Evolutionary conservation across 169 alveolate genomes (phyloP).

Genomic region (Plasmodium vivax): DNA sequence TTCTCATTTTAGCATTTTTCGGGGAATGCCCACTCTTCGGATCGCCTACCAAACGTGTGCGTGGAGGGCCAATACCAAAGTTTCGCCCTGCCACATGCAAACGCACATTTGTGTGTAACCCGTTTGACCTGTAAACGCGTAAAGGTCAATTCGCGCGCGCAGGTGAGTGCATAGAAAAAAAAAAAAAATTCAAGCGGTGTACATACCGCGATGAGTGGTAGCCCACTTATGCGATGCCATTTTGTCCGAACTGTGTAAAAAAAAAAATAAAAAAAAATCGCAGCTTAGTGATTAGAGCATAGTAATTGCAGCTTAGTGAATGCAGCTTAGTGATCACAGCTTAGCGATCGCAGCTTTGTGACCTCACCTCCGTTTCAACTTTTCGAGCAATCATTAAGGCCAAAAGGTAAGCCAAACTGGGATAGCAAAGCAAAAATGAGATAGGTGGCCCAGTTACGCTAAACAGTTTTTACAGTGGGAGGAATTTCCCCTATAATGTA

Average conservation of each 20-base stretch:
- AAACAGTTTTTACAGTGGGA: background rate
- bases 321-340: no score
- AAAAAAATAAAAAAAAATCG: background rate
- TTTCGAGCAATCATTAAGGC: background rate
- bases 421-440: background rate
- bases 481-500: background rate
- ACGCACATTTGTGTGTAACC: background rate
- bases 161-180: background rate
- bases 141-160: background rate
- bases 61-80: background rate
- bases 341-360: no score
- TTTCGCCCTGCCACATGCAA: background rate
- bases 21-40: background rate
- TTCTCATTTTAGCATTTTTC: background rate
- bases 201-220: background rate
- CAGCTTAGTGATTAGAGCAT: background rate
- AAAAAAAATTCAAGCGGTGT: background rate
- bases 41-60: background rate
- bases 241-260: background rate
- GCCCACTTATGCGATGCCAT: background rate
- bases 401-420: background rate
- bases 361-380: background rate
- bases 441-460: background rate
- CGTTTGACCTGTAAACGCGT: background rate
- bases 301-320: no score